A percentile compares a stretch with the other conserved stretches of the same genome.
Evolutionary conservation across 1,284 basidiomycete species (phyloP).

Genomic region (Marasmius fiardii): DNA sequence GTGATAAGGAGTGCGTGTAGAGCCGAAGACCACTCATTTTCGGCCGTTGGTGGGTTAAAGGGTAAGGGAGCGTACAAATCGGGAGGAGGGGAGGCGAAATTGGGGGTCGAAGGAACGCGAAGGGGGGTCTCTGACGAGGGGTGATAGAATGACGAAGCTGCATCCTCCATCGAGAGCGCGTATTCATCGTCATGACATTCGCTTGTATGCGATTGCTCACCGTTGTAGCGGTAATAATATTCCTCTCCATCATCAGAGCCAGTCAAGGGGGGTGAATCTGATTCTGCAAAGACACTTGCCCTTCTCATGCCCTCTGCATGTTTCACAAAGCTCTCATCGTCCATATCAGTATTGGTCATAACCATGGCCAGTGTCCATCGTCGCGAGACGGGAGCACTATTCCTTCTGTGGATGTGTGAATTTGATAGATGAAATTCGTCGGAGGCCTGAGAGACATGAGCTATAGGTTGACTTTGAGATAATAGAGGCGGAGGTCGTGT

Average conservation of each 20-base stretch:
- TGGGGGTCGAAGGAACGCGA: background rate
- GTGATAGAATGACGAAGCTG: background rate
- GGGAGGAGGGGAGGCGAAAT: constrained; percentile 4
- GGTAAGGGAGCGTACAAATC: constrained; percentile 1
- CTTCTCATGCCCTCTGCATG: constrained; percentile 40
- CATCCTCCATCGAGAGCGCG: background rate
- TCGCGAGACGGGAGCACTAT: constrained; percentile 13
- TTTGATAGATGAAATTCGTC: background rate
- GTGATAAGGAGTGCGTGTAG: constrained; percentile 54
- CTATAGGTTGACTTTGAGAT: background rate
- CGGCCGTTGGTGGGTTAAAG: constrained; percentile 10
- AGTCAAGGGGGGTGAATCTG: background rate
- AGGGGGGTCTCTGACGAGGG: background rate
- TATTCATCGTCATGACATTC: constrained; percentile 1
- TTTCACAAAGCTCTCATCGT: constrained; percentile 43
- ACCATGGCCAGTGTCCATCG: constrained; percentile 43
- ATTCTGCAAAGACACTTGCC: constrained; percentile 6
- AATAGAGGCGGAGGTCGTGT: background rate
- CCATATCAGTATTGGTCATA: constrained; percentile 44
- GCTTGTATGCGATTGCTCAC: background rate
- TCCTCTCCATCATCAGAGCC: constrained; percentile 20
- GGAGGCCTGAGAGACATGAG: background rate
- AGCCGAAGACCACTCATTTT: constrained; percentile 48
- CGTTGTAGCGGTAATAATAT: constrained; percentile 10
- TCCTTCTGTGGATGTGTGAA: background rate